Conservation (phyloP, 2,329 filamentous ascomycete species). For the Cladosporium sp. region DNA sequence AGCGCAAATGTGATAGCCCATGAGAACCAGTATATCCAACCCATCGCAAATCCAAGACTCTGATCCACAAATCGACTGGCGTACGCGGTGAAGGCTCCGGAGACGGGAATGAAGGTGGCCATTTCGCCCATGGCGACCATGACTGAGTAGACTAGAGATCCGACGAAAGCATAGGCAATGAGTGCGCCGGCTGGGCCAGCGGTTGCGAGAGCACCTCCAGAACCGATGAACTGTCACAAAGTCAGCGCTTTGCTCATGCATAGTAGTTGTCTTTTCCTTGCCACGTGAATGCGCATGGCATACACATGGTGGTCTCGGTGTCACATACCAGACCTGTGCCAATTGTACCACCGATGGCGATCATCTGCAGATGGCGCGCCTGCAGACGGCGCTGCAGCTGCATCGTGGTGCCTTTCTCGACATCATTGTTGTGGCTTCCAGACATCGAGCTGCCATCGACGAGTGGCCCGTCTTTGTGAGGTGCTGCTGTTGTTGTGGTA, state of each 20-base stretch:
- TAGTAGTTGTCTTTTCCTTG: not conserved
- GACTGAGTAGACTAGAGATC: conserved; percentile 41
- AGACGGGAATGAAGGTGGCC: conserved; percentile 57
- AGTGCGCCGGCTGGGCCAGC: conserved; percentile 42
- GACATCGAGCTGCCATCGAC: conserved; percentile 12
- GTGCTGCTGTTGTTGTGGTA: not conserved
- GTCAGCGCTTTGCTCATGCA: conserved; percentile 22
- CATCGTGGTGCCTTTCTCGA: conserved; percentile 24
- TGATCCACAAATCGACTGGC: conserved; percentile 42
- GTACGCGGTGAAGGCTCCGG: conserved; percentile 51
- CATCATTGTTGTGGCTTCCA: conserved; percentile 13
- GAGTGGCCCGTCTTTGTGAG: conserved; percentile 5
- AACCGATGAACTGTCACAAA: conserved; percentile 38
- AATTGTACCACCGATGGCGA: conserved; percentile 29
- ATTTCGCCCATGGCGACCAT: conserved; percentile 53
- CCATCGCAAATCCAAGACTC: conserved; percentile 45
- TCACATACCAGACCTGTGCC: conserved; percentile 12
- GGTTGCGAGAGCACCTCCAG: conserved; percentile 33
- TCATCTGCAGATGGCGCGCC: conserved; percentile 35
- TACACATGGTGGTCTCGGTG: not conserved
- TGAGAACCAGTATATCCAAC: conserved; percentile 43
- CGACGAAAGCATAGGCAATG: conserved; percentile 41
- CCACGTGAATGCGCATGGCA: conserved; percentile 3
- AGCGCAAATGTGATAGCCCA: conserved; percentile 39
- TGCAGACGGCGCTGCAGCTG: conserved; percentile 32